Conservation (phyloP, 257 asterid genomes). For the Echites panduratus region DNA sequence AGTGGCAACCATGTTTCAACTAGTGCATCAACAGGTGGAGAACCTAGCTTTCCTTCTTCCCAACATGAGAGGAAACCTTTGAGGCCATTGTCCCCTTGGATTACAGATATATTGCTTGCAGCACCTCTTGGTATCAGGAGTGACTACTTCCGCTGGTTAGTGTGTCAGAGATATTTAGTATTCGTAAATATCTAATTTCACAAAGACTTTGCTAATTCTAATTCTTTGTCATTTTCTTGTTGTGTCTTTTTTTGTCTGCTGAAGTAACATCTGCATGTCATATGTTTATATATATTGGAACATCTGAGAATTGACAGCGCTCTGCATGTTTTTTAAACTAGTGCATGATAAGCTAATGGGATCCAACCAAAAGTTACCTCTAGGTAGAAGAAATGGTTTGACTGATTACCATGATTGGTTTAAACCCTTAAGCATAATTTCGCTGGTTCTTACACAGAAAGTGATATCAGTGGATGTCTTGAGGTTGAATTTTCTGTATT, state of each 20-base stretch:
- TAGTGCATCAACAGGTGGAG: slow-evolving; percentile 46
- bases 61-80: slow-evolving; percentile 73
- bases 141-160: slow-evolving; percentile 98
- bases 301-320: too few species aligned
- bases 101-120: slow-evolving; percentile 86
- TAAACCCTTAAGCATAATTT: too few species aligned
- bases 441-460: too few species aligned
- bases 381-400: too few species aligned
- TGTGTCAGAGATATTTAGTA: slow-evolving; percentile 11
- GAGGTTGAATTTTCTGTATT: neutral
- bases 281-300: too few species aligned
- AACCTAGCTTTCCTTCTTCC: slow-evolving; percentile 38
- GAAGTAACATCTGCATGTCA: neutral
- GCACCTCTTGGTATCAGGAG: slow-evolving; percentile 97
- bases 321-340: too few species aligned
- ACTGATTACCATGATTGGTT: too few species aligned
- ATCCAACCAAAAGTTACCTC: too few species aligned
- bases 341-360: too few species aligned
- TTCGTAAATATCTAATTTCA: neutral
- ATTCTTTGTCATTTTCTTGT: neutral
- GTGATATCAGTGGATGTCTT: neutral
- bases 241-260: neutral
- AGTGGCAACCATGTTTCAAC: slow-evolving; percentile 66
- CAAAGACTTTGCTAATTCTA: neutral
- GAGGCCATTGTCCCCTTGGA: slow-evolving; percentile 96